Evolutionary conservation across 306 rosid genomes (phyloP).

Genomic region (Purshia tridentata): DNA sequence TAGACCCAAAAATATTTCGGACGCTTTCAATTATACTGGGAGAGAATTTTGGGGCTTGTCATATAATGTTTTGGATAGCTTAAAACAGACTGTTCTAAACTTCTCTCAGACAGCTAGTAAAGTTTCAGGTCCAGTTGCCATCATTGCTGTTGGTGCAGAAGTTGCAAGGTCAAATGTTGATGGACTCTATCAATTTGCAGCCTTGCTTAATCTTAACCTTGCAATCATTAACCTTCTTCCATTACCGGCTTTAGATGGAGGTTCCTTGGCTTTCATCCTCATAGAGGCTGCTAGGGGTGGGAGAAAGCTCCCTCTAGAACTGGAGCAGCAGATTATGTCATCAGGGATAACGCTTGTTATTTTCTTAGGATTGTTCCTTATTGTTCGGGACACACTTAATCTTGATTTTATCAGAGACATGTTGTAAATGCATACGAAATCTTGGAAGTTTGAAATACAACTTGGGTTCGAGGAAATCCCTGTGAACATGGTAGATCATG

Average conservation of each 20-base stretch:
- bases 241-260: conserved; percentile 88
- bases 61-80: conserved; percentile 65
- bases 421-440: conserved; percentile 43
- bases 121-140: conserved; percentile 94
- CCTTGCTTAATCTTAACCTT: conserved; percentile 77
- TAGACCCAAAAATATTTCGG: conserved; percentile 48
- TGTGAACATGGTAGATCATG: conserved; percentile 31
- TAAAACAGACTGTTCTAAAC: conserved; percentile 76
- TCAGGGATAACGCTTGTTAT: conserved; percentile 84
- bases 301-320: conserved; percentile 79
- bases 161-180: conserved; percentile 81
- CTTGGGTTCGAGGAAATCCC: conserved; percentile 27
- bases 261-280: conserved; percentile 77
- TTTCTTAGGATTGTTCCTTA: conserved; percentile 78
- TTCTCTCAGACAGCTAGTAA: conserved; percentile 86
- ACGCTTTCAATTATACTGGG: conserved; percentile 58
- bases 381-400: conserved; percentile 83
- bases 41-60: conserved; percentile 79
- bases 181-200: conserved; percentile 89
- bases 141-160: conserved; percentile 93
- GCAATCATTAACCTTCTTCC: conserved; percentile 93
- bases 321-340: conserved; percentile 91
- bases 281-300: conserved; percentile 96
- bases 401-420: conserved; percentile 82
- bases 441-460: conserved; percentile 13